These are phyloP conservation scores for Akanthomyces uredinophilus DNA, from an alignment of 2,329 filamentous ascomycete species.

Conservation along the genomic window DNA sequence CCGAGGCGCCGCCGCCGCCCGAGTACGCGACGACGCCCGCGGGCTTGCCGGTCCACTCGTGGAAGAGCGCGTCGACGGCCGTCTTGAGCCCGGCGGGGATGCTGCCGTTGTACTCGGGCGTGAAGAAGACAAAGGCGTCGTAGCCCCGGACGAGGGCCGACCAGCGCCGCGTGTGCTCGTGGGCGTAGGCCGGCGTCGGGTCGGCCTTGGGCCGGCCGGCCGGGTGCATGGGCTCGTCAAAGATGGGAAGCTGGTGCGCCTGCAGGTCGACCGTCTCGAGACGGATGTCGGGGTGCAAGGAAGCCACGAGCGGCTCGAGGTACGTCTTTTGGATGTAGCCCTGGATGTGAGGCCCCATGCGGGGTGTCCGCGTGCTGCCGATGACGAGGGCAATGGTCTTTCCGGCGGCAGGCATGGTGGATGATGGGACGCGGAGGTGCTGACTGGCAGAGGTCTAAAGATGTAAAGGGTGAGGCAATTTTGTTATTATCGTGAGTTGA, in stretches of 20 bases:
- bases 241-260: conserved; percentile 37
- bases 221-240: conserved; percentile 33
- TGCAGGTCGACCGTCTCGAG: conserved; percentile 30
- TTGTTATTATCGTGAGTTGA: not conserved
- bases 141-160: conserved; percentile 34
- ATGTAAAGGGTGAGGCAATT: not conserved
- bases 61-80: conserved; percentile 52
- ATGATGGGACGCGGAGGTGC: too few relatives aligned
- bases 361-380: conserved; percentile 28
- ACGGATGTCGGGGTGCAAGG: conserved; percentile 16
- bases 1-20: conserved; percentile 31
- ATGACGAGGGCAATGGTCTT: conserved; percentile 31
- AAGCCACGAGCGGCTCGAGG: conserved; percentile 22
- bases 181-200: conserved; percentile 25
- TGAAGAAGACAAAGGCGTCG: conserved; percentile 40
- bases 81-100: conserved; percentile 50
- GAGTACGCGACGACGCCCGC: conserved; percentile 50
- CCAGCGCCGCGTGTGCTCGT: conserved; percentile 37
- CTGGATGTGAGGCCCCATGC: conserved; percentile 29
- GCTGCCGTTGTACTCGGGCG: conserved; percentile 49
- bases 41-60: conserved; percentile 52
- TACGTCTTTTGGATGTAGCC: conserved; percentile 25
- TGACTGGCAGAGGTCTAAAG: too few relatives aligned
- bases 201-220: conserved; percentile 29
- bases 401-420: conserved; percentile 5